Base-by-base conservation (phyloP, 2,329 filamentous ascomycete genomes). In the Penicillium sp. region DNA sequence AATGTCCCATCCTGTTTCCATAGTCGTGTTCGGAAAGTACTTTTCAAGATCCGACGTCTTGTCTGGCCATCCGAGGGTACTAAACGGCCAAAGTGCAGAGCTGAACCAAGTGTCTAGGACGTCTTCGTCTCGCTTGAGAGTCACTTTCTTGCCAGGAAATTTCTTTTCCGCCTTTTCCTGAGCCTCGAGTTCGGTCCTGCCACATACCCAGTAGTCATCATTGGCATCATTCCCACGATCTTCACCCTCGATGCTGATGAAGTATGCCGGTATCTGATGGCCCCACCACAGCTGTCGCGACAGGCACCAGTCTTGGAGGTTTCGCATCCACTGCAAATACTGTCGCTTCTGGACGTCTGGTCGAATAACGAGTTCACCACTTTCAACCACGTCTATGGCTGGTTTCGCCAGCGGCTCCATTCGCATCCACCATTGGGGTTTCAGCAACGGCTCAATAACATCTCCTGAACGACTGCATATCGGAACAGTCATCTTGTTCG, bases 91-190 rank as follows among this genome's bases (percentile, higher is more conserved):
- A 18, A 95, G 76, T 26, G 87, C 90, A 50, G 87, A 90, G 23
- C 86, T 91, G 74, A 95, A 96, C 90, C 90, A 97, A 2, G 87
- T 93, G 66, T 96, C 91, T n/a, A 96, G 78, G 45, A 94, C 89
- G 68, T 97, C 91, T 55, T 86, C 85, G 59, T 96, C 91, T 57
- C 87, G 84, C 64, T 82, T 77, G 11, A 96, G 77, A 87, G 18
- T 20, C 18, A 20, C 18, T 20, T 20, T 20, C 18, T 20, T 20
- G 18, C 1, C 18, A 20, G 18, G 1, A 4, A 20, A 20, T 4
- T 20, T 20, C 18, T 20, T 20, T 20, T 20, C 18, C 18, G 18
- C 18, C 18, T 20, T 20, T 20, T 20, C 18, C 18, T 3, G 18
- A 20, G 18, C 18, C 18, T 20, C 18, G 4, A 3, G 18, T 20